These are phyloP conservation scores for Knufia fluminis DNA, from an alignment of 2,329 filamentous ascomycete genomes.

Conservation along the genomic window DNA sequence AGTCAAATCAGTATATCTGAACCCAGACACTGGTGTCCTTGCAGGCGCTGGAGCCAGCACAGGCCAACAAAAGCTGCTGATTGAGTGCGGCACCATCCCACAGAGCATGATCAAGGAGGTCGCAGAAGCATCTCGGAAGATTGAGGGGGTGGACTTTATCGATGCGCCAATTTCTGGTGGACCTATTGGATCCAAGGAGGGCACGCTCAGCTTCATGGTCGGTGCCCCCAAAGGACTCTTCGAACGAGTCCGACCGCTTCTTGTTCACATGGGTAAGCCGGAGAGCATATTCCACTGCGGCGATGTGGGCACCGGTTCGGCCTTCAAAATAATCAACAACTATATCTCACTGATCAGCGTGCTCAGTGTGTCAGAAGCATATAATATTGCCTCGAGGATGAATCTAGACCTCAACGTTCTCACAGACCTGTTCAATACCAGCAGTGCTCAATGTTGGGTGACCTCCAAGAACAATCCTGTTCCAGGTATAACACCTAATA, in stretches of 20 bases:
- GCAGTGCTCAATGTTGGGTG: conserved; percentile 21
- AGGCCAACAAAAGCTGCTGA: conserved; percentile 3
- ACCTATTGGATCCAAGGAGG: conserved; percentile 8
- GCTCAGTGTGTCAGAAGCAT: conserved; percentile 18
- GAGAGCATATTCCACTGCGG: conserved; percentile 22
- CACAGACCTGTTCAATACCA: conserved; percentile 19
- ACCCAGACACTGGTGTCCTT: conserved; percentile 4
- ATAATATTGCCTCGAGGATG: conserved; percentile 8
- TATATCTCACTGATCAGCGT: conserved; percentile 20
- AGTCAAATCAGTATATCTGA: conserved; percentile 2
- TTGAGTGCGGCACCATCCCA: conserved; percentile 12
- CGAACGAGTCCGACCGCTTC: neutral
- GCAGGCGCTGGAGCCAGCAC: neutral
- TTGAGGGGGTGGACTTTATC: conserved; percentile 1
- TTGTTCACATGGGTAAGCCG: conserved; percentile 11
- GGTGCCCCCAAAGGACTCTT: conserved; percentile 3
- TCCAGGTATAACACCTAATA: conserved; percentile 26
- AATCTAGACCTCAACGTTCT: conserved; percentile 19
- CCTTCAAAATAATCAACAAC: conserved; percentile 24
- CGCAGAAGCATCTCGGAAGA: conserved; percentile 5
- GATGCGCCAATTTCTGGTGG: conserved; percentile 12
- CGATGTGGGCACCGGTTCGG: conserved; percentile 19
- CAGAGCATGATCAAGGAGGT: conserved; percentile 5
- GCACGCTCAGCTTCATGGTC: conserved; percentile 12
- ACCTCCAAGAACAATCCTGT: conserved; percentile 24